Evolutionary conservation across 495 filamentous ascomycete genomes (phyloP).

Genomic region (Sordaria brevicollis): DNA sequence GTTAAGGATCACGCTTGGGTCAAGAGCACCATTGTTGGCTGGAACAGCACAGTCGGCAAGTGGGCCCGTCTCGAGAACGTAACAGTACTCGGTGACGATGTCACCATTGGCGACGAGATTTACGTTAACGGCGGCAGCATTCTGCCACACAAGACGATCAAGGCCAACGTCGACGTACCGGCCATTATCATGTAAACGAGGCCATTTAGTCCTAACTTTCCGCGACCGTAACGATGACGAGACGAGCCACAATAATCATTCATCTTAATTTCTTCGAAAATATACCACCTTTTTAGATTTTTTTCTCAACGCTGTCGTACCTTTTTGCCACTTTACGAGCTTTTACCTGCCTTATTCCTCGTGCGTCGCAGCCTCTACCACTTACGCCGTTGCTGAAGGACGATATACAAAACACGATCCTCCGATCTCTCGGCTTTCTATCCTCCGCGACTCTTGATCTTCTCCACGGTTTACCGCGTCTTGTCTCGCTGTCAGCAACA

Average conservation of each 20-base stretch:
- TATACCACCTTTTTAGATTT: not conserved
- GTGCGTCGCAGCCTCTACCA: not conserved
- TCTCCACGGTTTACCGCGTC: not conserved
- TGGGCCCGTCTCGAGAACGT: conserved; percentile 99
- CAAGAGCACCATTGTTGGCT: conserved; percentile 98
- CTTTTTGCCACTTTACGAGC: not conserved
- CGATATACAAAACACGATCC: not conserved
- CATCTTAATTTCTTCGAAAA: not conserved
- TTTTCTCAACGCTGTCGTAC: not conserved
- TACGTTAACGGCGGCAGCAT: conserved; percentile 98
- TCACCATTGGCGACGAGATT: conserved; percentile 97
- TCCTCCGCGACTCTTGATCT: not conserved
- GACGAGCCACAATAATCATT: not conserved
- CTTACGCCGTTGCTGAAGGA: not conserved
- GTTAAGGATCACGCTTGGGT: conserved; percentile 99
- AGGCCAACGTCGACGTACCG: conserved; percentile 89
- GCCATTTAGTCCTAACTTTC: not conserved
- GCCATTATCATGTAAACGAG: conserved; percentile 71
- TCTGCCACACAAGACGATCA: conserved; percentile 98
- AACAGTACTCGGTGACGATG: conserved; percentile 92
- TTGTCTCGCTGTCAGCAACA: not conserved
- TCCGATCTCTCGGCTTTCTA: not conserved
- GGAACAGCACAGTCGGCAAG: conserved; percentile 92
- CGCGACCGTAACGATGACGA: not conserved
- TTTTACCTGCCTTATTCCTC: not conserved